Base-by-base conservation (phyloP, 768 basidiomycete genomes). In the Cystobasidium tubakii region DNA sequence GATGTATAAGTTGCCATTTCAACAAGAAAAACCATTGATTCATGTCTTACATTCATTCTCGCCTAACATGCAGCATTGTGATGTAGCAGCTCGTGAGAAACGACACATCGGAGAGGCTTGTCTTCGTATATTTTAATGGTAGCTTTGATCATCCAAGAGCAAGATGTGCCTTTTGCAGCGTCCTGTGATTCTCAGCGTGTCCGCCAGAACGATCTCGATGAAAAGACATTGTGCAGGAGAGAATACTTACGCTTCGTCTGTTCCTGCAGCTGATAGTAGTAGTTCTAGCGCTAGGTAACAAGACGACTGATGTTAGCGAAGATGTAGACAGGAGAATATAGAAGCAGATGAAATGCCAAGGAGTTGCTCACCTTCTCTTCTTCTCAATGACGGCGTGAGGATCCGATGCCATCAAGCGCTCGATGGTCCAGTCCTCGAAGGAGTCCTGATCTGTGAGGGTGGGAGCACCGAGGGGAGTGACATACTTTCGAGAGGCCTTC, bases 241-340 rank as follows among this genome's bases (percentile, higher is more conserved):
- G 42, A 17, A 15, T 3, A 65, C 63, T 27, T 42, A 65, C 63
- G 19, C 63, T 46, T 34, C 63, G 36, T 19, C 63, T 34, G 25
- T 65, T 65, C 27, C 63, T 27, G 44, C 63, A 65, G 36, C 44
- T 65, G 39, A 65, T 65, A n/a, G 63, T 65, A 10, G 44, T 65
- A 25, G 63, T 60, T 34, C 33, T 60, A 6, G 57, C 57, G 27
- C 57, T 60, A 25, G 33, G 13, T 29, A 21, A 60, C 6, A 29
- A 23, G 33, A 31, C 10, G 13, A 6, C 9, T 17, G 53, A 55
- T 9, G 53, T 29, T 12, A 23, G 4, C 6, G 27, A 29, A 12
- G 12, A 60, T 27, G 53, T 7, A 29, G 27, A 7, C 33, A 34
- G 33, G n/a, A 34, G 6, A 27, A 60, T 6, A 6, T 29, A 34